Conservation (phyloP, 2,329 filamentous ascomycete species). For the Pseudogymnoascus sp. region DNA sequence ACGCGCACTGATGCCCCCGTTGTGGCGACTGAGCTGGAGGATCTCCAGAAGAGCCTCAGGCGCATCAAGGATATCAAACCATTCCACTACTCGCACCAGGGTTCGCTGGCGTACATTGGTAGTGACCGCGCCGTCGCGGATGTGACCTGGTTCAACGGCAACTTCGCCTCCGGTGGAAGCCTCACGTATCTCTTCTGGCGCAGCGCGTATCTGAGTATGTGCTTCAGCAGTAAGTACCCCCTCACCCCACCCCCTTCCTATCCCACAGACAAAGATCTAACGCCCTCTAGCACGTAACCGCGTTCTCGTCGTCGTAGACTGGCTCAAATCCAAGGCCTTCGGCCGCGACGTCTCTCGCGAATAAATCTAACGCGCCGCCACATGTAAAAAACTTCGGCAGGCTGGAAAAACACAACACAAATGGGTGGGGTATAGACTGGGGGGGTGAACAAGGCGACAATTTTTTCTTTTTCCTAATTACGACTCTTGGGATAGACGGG, state of each 20-base stretch:
- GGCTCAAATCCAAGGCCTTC: conserved; percentile 94
- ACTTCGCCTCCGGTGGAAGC: conserved; percentile 85
- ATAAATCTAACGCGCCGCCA: conserved; percentile 34
- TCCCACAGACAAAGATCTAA: conserved; percentile 14
- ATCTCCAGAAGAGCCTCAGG: conserved; percentile 75
- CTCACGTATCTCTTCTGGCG: conserved; percentile 98
- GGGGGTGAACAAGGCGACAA: neutral
- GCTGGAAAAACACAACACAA: conserved; percentile 5
- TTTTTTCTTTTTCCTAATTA: conserved; percentile 1
- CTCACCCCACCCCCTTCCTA: neutral
- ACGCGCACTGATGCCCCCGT: conserved; percentile 59
- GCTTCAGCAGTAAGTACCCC: conserved; percentile 81
- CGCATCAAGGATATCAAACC: conserved; percentile 92
- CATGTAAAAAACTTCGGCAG: neutral
- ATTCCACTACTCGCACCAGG: conserved; percentile 98
- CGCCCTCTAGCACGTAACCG: conserved; percentile 69
- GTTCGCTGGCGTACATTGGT: conserved; percentile 93
- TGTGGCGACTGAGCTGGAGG: conserved; percentile 67
- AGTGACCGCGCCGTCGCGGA: conserved; percentile 97
- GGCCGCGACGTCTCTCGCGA: conserved; percentile 89
- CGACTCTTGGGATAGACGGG: conserved; percentile 2
- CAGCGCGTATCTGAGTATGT: conserved; percentile 98
- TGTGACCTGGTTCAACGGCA: conserved; percentile 94
- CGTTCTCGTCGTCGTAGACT: conserved; percentile 85
- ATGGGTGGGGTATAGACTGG: neutral